Base-by-base conservation (phyloP, 129 eudicot genomes). In the Silybum marianum region DNA sequence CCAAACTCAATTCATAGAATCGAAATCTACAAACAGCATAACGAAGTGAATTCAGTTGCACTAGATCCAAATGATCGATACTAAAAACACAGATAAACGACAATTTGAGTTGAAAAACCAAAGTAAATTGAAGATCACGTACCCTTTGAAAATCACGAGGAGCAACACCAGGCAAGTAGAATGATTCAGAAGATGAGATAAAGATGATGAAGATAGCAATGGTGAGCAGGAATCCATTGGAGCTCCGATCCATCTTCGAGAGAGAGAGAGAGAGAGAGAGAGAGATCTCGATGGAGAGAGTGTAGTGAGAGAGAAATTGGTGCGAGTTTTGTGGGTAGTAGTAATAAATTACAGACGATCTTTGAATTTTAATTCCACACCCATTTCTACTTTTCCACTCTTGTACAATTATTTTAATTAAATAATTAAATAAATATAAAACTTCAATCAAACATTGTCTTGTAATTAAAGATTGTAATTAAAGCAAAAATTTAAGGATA, bases 131-230 rank as follows among this genome's bases (percentile, higher is more conserved):
- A 36, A 63, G 80, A 77, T 18, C 21, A 78, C 48, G 10, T 84
- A 93, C 98, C 69, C 71, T 76, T 67, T 78, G 88, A 46, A 91
- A 91, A 85, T 93, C 94, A 36, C 90, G 87, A 66, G 96, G 98
- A 34, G 96, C 90, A 71, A 88, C 97, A 70, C 94, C 97, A 32
- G 91, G 96, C 13, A 91, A 90, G 80, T 86, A 86, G 79, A 89
- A 91, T 73, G 90, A 83, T 76, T 81, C 66, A 13, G 87, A 78
- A 4, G 86, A 88, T 16, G 96, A 91, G 74, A 85, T 16, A 46
- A 90, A 78, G 69, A 83, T 68, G 40, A 88, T 40, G 60, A 78
- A 48, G 74, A 72, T 9, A 42, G 3, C 66, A 19, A n/a, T 58
- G 6, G 66, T 1, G 9, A 58, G 9, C 66, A 58, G 9, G 38